Conservation (phyloP, 2,329 filamentous ascomycete species). For the Trichoderma atrobrunneum region DNA sequence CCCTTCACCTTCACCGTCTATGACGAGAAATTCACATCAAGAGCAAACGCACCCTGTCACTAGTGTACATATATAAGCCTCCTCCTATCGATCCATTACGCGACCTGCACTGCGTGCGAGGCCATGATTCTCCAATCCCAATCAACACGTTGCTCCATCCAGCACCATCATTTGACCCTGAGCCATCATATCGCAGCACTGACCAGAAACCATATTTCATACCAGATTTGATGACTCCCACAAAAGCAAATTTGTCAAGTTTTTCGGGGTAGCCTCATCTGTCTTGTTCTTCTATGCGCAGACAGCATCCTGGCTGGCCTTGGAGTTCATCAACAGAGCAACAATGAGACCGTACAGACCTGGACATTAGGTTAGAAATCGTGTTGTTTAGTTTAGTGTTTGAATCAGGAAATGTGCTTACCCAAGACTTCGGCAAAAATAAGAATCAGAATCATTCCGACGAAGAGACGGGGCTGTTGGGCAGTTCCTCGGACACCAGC, state of each 20-base stretch:
- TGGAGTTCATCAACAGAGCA: constrained; percentile 99
- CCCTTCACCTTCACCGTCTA: constrained; percentile 46
- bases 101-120: constrained; percentile 23
- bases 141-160: constrained; percentile 23
- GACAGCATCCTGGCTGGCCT: constrained; percentile 62
- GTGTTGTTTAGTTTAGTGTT: background rate
- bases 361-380: constrained; percentile 37
- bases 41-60: constrained; percentile 44
- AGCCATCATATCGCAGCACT: background rate
- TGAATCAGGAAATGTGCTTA: constrained; percentile 45
- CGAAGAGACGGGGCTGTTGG: constrained; percentile 47
- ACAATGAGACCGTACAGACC: constrained; percentile 99
- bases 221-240: background rate
- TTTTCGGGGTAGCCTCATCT: constrained; percentile 14
- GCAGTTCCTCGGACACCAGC: constrained; percentile 46
- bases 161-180: constrained; percentile 4
- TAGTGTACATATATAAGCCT: constrained; percentile 51
- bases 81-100: constrained; percentile 29
- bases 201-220: constrained; percentile 13
- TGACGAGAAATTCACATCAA: constrained; percentile 42
- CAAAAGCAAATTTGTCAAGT: background rate
- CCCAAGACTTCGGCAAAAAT: constrained; percentile 79
- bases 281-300: constrained; percentile 40
- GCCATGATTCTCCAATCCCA: constrained; percentile 27
- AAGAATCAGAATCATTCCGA: constrained; percentile 48